Evolutionary conservation across 1,284 basidiomycete species (phyloP).

Genomic region (Leccinum variabile): DNA sequence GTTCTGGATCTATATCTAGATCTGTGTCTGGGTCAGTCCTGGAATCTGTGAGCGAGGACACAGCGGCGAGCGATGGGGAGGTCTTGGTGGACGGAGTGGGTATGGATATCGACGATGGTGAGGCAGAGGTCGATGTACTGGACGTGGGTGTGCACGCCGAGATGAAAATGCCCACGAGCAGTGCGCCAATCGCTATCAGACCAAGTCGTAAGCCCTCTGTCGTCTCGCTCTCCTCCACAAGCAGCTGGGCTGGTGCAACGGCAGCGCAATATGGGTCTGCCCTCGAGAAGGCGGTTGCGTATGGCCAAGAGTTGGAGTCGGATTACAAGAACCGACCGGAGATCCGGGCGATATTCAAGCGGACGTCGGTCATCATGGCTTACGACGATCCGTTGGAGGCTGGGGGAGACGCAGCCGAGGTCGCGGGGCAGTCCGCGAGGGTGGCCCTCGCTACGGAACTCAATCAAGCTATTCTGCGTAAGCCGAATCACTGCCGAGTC

Average conservation of each 20-base stretch:
- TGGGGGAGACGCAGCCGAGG: constrained; percentile 60
- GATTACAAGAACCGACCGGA: constrained; percentile 70
- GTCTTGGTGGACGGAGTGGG: constrained; percentile 42
- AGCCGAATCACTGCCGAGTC: constrained; percentile 30
- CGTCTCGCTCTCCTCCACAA: constrained; percentile 27
- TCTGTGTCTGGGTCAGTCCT: constrained; percentile 28
- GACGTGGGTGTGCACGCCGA: constrained; percentile 25
- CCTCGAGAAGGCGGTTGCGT: constrained; percentile 62
- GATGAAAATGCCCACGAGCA: constrained; percentile 22
- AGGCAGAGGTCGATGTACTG: constrained; percentile 23
- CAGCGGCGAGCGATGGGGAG: constrained; percentile 27
- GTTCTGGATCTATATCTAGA: constrained; percentile 30
- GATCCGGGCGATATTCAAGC: constrained; percentile 63
- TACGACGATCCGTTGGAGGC: constrained; percentile 70
- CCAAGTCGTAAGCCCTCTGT: constrained; percentile 31
- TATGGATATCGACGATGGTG: constrained; percentile 54
- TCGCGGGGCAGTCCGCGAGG: constrained; percentile 66
- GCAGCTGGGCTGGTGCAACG: constrained; percentile 31
- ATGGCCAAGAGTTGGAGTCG: constrained; percentile 66
- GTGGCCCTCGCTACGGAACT: constrained; percentile 70
- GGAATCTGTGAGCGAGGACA: constrained; percentile 32
- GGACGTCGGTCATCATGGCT: constrained; percentile 75
- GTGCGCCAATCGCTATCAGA: constrained; percentile 34
- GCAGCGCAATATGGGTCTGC: constrained; percentile 53
- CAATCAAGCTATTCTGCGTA: constrained; percentile 79